Base-by-base conservation (phyloP, 352 stramenopile genomes). In the Phytophthora lateralis region DNA sequence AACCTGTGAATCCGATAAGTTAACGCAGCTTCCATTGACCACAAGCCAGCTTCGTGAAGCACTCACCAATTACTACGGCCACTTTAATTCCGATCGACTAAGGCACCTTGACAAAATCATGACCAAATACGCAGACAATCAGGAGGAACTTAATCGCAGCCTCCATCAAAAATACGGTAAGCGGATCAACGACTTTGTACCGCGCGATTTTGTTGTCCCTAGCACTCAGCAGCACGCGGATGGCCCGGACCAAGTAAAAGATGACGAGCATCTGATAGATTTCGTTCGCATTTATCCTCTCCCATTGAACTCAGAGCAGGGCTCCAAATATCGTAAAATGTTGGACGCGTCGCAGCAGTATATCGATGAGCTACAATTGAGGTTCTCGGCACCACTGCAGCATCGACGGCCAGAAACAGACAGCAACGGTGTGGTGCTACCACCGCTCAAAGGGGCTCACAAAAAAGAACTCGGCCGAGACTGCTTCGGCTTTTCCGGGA, bases 321-420 rank as follows among this genome's bases (percentile, higher is more conserved):
- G 57, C 17, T 79, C 61, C 44, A 93, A 86, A 66, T 95, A 92
- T 48, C 73, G 69, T 21, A 85, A 88, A 54, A 91, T 95, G 64
- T 65, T 95, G 11, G 82, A 91, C 15, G 85, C 83, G n/a, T 91
- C 82, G 2, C 81, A 92, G 59, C 72, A 88, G 29, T 71, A 91
- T 57, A 89, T 90, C 32, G 80, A 90, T 55, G 86, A 93, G 55
- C 76, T 91, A 63, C 82, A 93, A 48, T 78, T 95, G 66, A 75
- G 86, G 15, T 91, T 95, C 52, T 85, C 80, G 0, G 84, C 82
- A 1, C 86, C 86, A 39, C 54, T 95, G 18, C 84, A 95, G 59
- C 85, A 94, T 53, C 83, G 83, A 4, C 78, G 80, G 32, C 70
- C 69, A 21, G 63, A 77, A 38, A 74, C 60, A 11, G 67, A 81